A percentile compares a stretch with the other conserved stretches of the same genome.
Conservation (phyloP, 2,329 filamentous ascomycete species). For the Tricladium varicosporioides region DNA sequence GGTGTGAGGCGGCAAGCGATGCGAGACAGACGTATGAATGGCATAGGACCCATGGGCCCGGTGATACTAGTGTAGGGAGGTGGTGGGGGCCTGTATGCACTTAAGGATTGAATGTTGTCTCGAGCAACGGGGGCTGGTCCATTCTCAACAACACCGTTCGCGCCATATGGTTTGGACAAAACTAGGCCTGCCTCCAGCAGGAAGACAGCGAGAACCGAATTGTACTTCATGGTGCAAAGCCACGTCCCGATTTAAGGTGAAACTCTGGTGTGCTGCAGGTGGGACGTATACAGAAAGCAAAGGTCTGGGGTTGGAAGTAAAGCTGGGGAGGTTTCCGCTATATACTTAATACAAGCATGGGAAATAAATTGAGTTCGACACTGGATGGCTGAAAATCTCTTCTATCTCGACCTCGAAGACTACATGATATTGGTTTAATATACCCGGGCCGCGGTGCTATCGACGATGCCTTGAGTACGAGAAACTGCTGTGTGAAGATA, state of each 20-base stretch:
- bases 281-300: neutral
- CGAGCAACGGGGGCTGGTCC: neutral
- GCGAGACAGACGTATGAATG: neutral
- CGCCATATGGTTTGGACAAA: neutral
- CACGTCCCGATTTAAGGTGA: neutral
- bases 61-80: neutral
- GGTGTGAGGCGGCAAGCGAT: neutral
- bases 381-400: neutral
- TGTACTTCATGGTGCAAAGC: conserved; percentile 1
- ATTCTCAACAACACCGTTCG: neutral
- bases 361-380: neutral
- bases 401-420: neutral
- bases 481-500: neutral
- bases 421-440: neutral
- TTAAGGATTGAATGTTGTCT: neutral
- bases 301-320: neutral
- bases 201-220: neutral
- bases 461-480: neutral
- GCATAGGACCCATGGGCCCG: neutral
- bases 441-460: neutral
- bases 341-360: neutral
- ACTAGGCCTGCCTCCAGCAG: neutral
- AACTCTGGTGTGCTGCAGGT: neutral
- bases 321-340: neutral
- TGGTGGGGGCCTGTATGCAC: no score